phyloP scores from a whole-genome alignment of 805 yeast genomes.

The Yarrowia porcina region DNA sequence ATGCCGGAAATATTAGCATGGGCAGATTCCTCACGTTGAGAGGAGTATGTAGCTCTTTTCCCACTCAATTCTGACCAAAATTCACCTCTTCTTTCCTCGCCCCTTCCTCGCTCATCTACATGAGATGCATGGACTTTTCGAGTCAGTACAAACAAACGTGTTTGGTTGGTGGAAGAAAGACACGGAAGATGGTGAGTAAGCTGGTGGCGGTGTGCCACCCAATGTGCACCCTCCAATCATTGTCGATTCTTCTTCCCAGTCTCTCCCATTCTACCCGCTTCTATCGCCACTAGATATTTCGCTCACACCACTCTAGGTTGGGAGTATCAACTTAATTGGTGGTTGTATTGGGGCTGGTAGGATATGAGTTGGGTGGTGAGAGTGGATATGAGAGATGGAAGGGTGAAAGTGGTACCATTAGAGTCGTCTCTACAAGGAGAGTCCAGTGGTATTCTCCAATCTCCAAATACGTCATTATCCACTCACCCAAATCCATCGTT shows the following conservation, averaged over 20 bases:
- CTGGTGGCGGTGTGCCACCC: no score
- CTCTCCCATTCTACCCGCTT: not conserved
- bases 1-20: no score
- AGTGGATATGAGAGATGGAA: no score
- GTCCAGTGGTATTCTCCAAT: no score
- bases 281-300: slow-evolving; percentile 1
- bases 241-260: not conserved
- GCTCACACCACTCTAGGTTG: slow-evolving; percentile 12
- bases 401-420: no score
- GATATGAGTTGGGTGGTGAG: no score
- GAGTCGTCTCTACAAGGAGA: no score
- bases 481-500: no score
- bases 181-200: not conserved
- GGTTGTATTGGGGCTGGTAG: not conserved
- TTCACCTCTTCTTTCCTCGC: not conserved
- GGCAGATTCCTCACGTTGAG: no score
- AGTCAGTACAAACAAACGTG: not conserved
- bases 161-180: not conserved
- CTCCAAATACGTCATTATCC: no score
- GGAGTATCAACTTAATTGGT: not conserved
- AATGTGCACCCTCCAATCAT: no score
- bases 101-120: not conserved
- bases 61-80: not conserved
- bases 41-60: no score
- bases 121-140: not conserved